Conservation (phyloP, 441 rosid species). For the Pelargonium myrrhifolium region DNA sequence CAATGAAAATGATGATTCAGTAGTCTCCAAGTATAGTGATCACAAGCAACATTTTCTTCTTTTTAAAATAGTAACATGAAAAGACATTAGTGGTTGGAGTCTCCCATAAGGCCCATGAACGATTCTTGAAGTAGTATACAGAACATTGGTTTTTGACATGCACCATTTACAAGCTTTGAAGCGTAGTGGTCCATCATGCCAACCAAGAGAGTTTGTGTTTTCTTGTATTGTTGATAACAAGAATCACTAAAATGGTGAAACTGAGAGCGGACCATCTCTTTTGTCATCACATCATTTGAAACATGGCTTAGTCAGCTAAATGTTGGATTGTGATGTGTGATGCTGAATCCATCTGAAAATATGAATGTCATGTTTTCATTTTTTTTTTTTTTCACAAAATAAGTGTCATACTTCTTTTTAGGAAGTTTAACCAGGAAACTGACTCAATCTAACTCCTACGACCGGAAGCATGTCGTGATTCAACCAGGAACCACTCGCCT, state of each 20-base stretch:
- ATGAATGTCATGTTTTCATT: too few species aligned
- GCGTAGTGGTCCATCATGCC: neutral
- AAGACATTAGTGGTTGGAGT: neutral
- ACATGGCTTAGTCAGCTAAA: too few species aligned
- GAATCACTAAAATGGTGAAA: neutral
- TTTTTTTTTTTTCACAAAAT: too few species aligned
- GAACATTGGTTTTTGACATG: neutral
- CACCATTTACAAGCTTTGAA: neutral
- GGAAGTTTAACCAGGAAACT: too few species aligned
- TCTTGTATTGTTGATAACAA: neutral
- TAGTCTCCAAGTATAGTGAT: neutral
- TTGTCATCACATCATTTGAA: neutral
- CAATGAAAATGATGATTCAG: neutral
- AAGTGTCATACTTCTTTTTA: too few species aligned
- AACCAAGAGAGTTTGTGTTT: too few species aligned
- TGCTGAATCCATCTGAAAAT: too few species aligned
- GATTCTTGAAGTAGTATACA: neutral
- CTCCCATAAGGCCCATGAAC: neutral
- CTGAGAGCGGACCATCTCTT: neutral
- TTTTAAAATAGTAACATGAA: too few species aligned
- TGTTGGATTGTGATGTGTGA: too few species aligned
- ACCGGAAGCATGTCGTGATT: too few species aligned
- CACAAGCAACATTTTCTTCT: neutral
- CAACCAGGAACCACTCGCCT: too few species aligned
- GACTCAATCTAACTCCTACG: too few species aligned